These are phyloP conservation scores for Botryotinia convoluta DNA, from an alignment of 2,329 filamentous ascomycete genomes.

Conservation along the genomic window DNA sequence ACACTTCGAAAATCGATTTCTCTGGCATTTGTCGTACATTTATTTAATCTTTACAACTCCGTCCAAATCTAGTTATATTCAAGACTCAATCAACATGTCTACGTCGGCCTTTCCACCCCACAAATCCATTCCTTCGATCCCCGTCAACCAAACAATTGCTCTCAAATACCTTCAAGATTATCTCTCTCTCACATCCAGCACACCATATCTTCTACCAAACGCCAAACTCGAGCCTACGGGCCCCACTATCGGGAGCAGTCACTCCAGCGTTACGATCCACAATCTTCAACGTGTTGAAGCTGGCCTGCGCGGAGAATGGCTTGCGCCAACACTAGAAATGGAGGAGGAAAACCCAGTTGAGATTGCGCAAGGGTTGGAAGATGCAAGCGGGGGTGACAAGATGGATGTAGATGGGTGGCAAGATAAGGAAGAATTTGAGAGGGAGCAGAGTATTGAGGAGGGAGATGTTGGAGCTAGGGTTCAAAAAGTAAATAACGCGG, in stretches of 20 bases:
- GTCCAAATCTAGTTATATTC: not conserved
- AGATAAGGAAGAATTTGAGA: conserved; percentile 40
- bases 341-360: conserved; percentile 30
- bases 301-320: conserved; percentile 50
- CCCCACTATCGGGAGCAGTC: conserved; percentile 32
- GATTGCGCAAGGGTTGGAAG: conserved; percentile 33
- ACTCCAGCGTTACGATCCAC: conserved; percentile 47
- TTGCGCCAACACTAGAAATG: conserved; percentile 44
- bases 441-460: conserved; percentile 37
- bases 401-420: conserved; percentile 37
- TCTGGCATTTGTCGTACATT: not conserved
- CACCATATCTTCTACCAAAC: conserved; percentile 38
- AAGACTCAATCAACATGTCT: conserved; percentile 30
- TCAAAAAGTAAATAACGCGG: conserved; percentile 23
- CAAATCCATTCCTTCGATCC: conserved; percentile 30
- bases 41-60: not conserved
- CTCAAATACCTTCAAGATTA: conserved; percentile 37
- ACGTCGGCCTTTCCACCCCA: conserved; percentile 38
- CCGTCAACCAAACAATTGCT: conserved; percentile 33
- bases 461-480: conserved; percentile 28
- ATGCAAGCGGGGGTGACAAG: conserved; percentile 32
- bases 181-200: conserved; percentile 31
- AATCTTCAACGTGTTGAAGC: conserved; percentile 52
- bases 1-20: not conserved
- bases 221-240: conserved; percentile 37